Evolutionary conservation across 352 stramenopile species (phyloP).

Genomic region (Pythium aphanidermatum): DNA sequence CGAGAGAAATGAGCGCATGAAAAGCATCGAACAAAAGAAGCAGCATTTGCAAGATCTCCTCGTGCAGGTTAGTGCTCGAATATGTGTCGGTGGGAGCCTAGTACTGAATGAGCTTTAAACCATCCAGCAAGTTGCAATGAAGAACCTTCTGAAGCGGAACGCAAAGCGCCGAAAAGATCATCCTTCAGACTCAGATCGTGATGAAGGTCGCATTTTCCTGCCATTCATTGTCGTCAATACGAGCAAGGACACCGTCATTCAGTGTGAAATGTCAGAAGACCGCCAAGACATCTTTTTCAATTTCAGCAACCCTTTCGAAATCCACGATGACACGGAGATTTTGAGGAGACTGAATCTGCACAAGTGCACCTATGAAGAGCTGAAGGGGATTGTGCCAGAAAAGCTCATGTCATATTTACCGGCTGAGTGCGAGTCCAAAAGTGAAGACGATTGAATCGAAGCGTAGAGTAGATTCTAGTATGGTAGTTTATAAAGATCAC

Average conservation of each 20-base stretch:
- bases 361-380: conserved; percentile 54
- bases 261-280: conserved; percentile 96
- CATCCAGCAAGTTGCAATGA: conserved; percentile 89
- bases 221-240: conserved; percentile 97
- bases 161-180: conserved; percentile 49
- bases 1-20: conserved; percentile 69
- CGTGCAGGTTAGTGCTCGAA: conserved; percentile 73
- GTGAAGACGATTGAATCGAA: conserved; percentile 29
- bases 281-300: conserved; percentile 96
- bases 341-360: conserved; percentile 92
- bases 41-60: conserved; percentile 91
- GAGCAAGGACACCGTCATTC: conserved; percentile 90
- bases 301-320: conserved; percentile 95
- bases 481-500: conserved; percentile 12
- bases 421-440: conserved; percentile 74
- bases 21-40: conserved; percentile 83
- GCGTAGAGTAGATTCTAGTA: conserved; percentile 13
- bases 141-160: conserved; percentile 91
- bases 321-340: conserved; percentile 97
- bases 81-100: too few species aligned
- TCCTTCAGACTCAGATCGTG: conserved; percentile 30
- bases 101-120: background rate
- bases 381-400: conserved; percentile 68
- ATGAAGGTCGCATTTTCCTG: conserved; percentile 89
- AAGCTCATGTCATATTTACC: conserved; percentile 73